Evolutionary conservation across 192 early-diverging fungal species (phyloP).

Genomic region (Helicostylum pulchrum): DNA sequence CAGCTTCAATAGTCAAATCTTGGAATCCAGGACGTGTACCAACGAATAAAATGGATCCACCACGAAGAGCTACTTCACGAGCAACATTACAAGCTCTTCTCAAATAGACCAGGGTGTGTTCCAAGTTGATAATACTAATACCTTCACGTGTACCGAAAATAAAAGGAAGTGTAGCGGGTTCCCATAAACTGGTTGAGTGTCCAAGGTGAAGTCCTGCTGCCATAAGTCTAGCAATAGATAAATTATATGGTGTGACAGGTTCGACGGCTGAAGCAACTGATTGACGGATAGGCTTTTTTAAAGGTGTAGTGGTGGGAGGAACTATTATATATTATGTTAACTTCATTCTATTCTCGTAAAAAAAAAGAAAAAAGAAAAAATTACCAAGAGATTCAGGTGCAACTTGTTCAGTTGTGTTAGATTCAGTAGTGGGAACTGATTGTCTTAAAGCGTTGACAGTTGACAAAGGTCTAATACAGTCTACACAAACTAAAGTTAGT

Average conservation of each 20-base stretch:
- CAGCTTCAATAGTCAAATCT: constrained; percentile 74
- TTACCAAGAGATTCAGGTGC: too few species aligned
- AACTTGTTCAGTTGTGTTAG: too few species aligned
- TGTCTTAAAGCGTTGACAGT: too few species aligned
- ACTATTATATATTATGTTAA: not conserved
- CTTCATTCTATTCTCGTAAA: too few species aligned
- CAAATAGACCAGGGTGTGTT: constrained; percentile 82
- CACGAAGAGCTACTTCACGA: constrained; percentile 64
- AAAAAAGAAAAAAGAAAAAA: too few species aligned
- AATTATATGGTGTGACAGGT: constrained; percentile 38
- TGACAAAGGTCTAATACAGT: too few species aligned
- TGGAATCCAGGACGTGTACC: constrained; percentile 72
- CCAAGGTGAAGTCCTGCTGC: constrained; percentile 89
- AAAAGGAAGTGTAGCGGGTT: constrained; percentile 78
- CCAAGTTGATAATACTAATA: constrained; percentile 91
- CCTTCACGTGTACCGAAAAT: constrained; percentile 88
- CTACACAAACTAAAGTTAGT: too few species aligned
- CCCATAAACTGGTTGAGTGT: constrained; percentile 72
- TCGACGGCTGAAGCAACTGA: constrained; percentile 10
- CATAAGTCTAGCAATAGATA: constrained; percentile 67
- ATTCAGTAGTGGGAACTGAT: too few species aligned
- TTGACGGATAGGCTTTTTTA: constrained; percentile 20
- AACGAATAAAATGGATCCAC: constrained; percentile 84
- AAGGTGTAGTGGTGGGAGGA: not conserved
- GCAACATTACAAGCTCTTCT: constrained; percentile 77